Evolutionary conservation across 2,329 filamentous ascomycete species (phyloP).

Genomic region (Hawksworthiomyces lignivorus): DNA sequence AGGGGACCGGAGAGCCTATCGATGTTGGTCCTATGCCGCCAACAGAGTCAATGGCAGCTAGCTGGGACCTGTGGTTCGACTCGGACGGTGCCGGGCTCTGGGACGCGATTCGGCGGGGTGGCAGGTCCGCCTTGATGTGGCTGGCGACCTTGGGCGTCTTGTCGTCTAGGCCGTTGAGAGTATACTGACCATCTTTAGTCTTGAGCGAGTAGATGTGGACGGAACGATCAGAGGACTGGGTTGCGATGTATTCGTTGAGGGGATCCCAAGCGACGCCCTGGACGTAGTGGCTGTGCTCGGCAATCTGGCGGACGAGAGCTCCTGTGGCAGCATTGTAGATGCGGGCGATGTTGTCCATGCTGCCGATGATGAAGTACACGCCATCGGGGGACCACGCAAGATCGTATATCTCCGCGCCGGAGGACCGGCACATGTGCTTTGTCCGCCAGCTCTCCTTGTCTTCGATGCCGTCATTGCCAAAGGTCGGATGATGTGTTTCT

Average conservation of each 20-base stretch:
- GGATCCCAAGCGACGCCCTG: slow-evolving; percentile 99
- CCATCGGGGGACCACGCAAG: slow-evolving; percentile 98
- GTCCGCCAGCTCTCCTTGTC: slow-evolving; percentile 96
- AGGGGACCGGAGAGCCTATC: slow-evolving; percentile 72
- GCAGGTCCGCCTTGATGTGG: slow-evolving; percentile 77
- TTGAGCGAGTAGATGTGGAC: slow-evolving; percentile 96
- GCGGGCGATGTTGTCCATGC: slow-evolving; percentile 96
- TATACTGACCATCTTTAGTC: slow-evolving; percentile 94
- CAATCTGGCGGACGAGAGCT: slow-evolving; percentile 77
- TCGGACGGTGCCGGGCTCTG: slow-evolving; percentile 89
- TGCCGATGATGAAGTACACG: slow-evolving; percentile 92
- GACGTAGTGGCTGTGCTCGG: slow-evolving; percentile 96
- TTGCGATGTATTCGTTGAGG: slow-evolving; percentile 94
- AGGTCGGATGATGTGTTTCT: slow-evolving; percentile 59
- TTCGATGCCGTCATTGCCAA: slow-evolving; percentile 79
- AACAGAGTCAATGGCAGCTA: slow-evolving; percentile 46
- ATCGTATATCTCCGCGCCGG: slow-evolving; percentile 95
- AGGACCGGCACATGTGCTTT: slow-evolving; percentile 95
- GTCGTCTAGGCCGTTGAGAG: slow-evolving; percentile 54
- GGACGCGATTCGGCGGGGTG: slow-evolving; percentile 79
- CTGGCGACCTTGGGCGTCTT: slow-evolving; percentile 75
- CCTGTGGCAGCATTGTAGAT: slow-evolving; percentile 82
- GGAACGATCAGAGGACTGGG: slow-evolving; percentile 94
- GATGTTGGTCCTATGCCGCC: slow-evolving; percentile 38
- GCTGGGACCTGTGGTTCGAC: slow-evolving; percentile 51